A percentile compares a stretch with the other conserved stretches of the same genome.
phyloP scores from a whole-genome alignment of 345 rosid genomes.

The Orychophragmus violaceus region DNA sequence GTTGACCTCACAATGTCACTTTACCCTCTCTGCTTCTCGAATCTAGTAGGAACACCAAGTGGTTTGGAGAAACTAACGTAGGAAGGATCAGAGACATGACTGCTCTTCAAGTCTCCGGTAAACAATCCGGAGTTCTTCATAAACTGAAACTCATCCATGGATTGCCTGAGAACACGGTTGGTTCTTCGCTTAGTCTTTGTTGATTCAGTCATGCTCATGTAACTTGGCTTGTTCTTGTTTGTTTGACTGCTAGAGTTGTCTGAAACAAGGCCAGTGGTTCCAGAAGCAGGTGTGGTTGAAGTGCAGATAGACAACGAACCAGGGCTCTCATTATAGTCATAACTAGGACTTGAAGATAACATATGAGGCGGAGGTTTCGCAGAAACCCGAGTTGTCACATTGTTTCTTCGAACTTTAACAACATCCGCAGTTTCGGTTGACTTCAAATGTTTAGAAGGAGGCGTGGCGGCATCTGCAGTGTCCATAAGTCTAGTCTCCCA shows the following conservation, averaged over 20 bases:
- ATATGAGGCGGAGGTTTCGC: conserved; percentile 47
- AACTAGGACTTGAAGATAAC: conserved; percentile 69
- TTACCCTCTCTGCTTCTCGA: conserved; percentile 35
- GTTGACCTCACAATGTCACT: conserved; percentile 19
- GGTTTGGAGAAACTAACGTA: conserved; percentile 43
- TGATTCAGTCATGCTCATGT: conserved; percentile 80
- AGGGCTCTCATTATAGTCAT: conserved; percentile 69
- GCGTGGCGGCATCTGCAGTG: conserved; percentile 33
- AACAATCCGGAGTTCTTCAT: conserved; percentile 43
- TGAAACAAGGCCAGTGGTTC: conserved; percentile 47
- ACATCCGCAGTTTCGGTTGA: conserved; percentile 40
- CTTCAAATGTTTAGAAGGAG: conserved; percentile 40
- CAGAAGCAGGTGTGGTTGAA: conserved; percentile 55
- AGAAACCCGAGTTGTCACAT: conserved; percentile 66
- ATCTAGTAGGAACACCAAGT: conserved; percentile 34
- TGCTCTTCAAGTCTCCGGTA: conserved; percentile 36
- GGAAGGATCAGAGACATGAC: conserved; percentile 38
- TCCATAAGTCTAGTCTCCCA: conserved; percentile 93
- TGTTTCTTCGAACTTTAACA: conserved; percentile 60
- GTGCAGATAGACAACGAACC: conserved; percentile 79
- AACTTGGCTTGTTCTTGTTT: conserved; percentile 49
- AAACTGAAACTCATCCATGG: conserved; percentile 92
- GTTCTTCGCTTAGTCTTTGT: conserved; percentile 72
- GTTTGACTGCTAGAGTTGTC: conserved; percentile 37
- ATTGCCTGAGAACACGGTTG: conserved; percentile 54